Evolutionary conservation across 208 protist species (phyloP).

Genomic region (Leishmania mexicana): DNA sequence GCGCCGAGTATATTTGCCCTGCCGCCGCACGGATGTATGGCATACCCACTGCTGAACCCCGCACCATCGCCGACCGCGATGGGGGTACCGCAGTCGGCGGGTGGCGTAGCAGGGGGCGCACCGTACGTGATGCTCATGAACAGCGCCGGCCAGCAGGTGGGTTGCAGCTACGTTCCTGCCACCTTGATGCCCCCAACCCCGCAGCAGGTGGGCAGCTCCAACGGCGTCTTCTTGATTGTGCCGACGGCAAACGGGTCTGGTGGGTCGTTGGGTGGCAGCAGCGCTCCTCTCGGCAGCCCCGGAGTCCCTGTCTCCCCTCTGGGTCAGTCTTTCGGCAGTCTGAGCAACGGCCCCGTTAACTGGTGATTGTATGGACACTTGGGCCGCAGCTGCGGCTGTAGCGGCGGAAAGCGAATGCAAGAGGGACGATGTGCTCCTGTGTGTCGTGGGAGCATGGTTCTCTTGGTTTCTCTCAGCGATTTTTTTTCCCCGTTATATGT

Average conservation of each 20-base stretch:
- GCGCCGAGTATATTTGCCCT: slow-evolving; percentile 9
- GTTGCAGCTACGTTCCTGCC: slow-evolving; percentile 14
- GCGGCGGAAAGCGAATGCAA: neutral
- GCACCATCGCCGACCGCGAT: neutral
- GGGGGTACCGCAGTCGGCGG: slow-evolving; percentile 1
- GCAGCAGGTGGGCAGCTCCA: slow-evolving; percentile 16
- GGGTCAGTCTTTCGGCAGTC: slow-evolving; percentile 22
- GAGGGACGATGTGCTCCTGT: neutral
- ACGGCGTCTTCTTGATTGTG: slow-evolving; percentile 25
- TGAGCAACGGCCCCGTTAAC: slow-evolving; percentile 31
- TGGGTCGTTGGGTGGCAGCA: neutral
- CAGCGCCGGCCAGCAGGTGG: neutral
- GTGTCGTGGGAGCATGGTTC: too few species aligned
- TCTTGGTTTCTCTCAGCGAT: too few species aligned
- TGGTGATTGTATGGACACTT: slow-evolving; percentile 51
- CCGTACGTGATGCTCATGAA: slow-evolving; percentile 29
- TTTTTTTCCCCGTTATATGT: too few species aligned
- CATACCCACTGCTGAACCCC: slow-evolving; percentile 7
- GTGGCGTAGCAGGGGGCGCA: neutral
- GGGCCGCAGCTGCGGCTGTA: slow-evolving; percentile 14
- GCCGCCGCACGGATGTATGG: slow-evolving; percentile 8
- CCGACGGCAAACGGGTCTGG: slow-evolving; percentile 4
- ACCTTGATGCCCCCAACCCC: slow-evolving; percentile 8
- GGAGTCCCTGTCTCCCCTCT: slow-evolving; percentile 16
- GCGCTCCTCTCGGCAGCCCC: neutral